Base-by-base conservation (phyloP, 169 alveolate species). In the Cystoisospora suis region DNA sequence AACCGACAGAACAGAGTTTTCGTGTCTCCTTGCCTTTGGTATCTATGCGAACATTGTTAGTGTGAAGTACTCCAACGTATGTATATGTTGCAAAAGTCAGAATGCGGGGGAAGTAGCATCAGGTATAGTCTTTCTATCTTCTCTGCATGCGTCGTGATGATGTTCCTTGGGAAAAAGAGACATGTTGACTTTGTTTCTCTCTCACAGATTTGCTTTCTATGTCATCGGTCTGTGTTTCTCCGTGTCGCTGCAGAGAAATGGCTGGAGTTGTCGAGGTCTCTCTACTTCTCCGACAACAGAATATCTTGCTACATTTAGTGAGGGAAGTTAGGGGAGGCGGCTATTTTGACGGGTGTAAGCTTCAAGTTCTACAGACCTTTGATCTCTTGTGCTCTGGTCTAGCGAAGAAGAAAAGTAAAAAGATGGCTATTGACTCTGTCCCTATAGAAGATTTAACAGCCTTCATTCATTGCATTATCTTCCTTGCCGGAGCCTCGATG, bases 221-320 rank as follows among this genome's bases (percentile, higher is more conserved):
- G 6, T 5, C 75, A 27, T 15, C 7, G 20, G 75, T n/a, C 29
- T 9, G 6, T 61, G 34, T 9, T 61, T 9, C 75, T 29, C 6
- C 6, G 83, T 34, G 15, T 4, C 23, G 42, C 27, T 29, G 1
- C 83, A 72, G 83, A 32, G 83, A 72, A 56, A 4, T 72, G 83
- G 83, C 83, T 40, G 83, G 83, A 5, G 83, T 72, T 27, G 83
- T 72, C 38, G 83, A 72, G 38, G 83, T 72, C 17, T 34, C 83
- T 46, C 83, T 72, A 34, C 9, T 72, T 12, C 83, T 72, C 15
- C 83, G 45, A 34, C 32, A 27, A 4, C 83, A 38, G 42, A 38
- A 72, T 34, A 40, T 72, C 20, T 38, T 72, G 29, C 83, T 72
- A 9, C 42, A n/a, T 6, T 34, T 72, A 38, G 83, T 72, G 47